phyloP scores from a whole-genome alignment of 176 grass and related monocot species.

The Raddia distichophylla region DNA sequence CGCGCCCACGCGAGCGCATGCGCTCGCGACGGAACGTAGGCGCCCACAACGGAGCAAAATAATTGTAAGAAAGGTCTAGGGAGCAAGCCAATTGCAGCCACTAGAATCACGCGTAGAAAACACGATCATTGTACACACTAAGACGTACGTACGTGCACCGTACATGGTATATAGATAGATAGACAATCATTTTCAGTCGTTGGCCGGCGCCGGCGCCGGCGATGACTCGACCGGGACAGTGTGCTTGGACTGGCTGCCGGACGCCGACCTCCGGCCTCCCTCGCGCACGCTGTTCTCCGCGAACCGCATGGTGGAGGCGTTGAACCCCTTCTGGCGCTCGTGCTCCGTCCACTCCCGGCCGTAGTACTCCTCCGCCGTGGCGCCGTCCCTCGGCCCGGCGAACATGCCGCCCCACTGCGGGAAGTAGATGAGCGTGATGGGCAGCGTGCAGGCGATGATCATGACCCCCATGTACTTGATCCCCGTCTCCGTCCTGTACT shows the following conservation, averaged over 20 bases:
- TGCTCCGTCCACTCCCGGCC: slow-evolving; percentile 66
- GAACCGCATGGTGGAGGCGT: slow-evolving; percentile 49
- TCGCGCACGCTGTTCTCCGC: slow-evolving; percentile 82
- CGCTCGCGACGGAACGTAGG: too few species aligned
- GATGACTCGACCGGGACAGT: slow-evolving; percentile 56
- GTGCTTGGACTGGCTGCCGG: slow-evolving; percentile 52
- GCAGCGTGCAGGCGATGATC: slow-evolving; percentile 86
- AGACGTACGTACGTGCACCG: neutral
- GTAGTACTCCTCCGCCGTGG: slow-evolving; percentile 77
- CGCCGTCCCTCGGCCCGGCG: slow-evolving; percentile 29
- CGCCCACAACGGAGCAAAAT: too few species aligned
- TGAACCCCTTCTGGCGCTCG: slow-evolving; percentile 55
- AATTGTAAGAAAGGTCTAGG: too few species aligned
- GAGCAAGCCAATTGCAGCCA: too few species aligned
- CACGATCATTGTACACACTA: neutral
- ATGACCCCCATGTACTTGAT: slow-evolving; percentile 94
- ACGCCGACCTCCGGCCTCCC: slow-evolving; percentile 33
- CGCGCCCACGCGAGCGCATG: too few species aligned
- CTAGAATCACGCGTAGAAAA: neutral
- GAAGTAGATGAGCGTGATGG: slow-evolving; percentile 68
- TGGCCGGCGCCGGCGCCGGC: slow-evolving; percentile 28
- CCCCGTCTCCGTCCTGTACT: slow-evolving; percentile 77
- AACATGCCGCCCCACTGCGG: slow-evolving; percentile 86
- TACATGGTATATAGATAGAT: neutral
- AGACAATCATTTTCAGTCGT: slow-evolving; percentile 37